These are phyloP conservation scores for Xylaria hypoxylon DNA, from an alignment of 2,329 filamentous ascomycete species.

Conservation along the genomic window DNA sequence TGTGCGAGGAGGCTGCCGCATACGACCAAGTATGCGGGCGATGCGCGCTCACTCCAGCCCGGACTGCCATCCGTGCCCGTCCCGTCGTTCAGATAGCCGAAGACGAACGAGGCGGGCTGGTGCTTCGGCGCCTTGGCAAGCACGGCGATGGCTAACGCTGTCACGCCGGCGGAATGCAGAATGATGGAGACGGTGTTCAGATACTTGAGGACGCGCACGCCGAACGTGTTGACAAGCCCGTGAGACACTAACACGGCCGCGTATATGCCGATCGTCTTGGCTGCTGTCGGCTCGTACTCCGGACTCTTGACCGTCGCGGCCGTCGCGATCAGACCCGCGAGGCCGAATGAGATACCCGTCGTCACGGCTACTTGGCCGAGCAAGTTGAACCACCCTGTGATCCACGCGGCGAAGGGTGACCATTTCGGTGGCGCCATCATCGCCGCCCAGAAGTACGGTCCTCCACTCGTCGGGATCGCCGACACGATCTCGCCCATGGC, in stretches of 20 bases:
- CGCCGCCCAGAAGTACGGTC: slow-evolving; percentile 71
- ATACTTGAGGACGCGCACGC: slow-evolving; percentile 65
- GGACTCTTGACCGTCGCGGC: slow-evolving; percentile 54
- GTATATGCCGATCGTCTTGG: slow-evolving; percentile 68
- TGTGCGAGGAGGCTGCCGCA: slow-evolving; percentile 66
- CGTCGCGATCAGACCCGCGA: slow-evolving; percentile 55
- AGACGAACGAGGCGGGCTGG: slow-evolving; percentile 67
- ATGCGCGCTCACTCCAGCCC: slow-evolving; percentile 66
- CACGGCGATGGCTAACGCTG: slow-evolving; percentile 65
- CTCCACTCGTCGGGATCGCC: slow-evolving; percentile 68
- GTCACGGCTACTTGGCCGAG: slow-evolving; percentile 58
- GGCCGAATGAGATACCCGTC: slow-evolving; percentile 57
- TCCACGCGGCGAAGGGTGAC: slow-evolving; percentile 55
- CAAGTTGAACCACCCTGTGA: slow-evolving; percentile 58
- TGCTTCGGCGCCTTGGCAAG: slow-evolving; percentile 68
- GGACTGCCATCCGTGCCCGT: slow-evolving; percentile 57
- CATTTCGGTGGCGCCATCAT: slow-evolving; percentile 62
- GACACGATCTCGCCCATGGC: slow-evolving; percentile 71
- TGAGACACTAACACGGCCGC: slow-evolving; percentile 67
- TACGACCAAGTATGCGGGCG: slow-evolving; percentile 65
- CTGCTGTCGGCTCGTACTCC: slow-evolving; percentile 56
- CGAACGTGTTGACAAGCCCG: slow-evolving; percentile 67
- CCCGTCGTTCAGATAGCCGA: slow-evolving; percentile 64
- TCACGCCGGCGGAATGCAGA: slow-evolving; percentile 65
- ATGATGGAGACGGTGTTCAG: slow-evolving; percentile 68